These are phyloP conservation scores for Boletus smithii DNA, from an alignment of 1,284 basidiomycete genomes.

Conservation along the genomic window DNA sequence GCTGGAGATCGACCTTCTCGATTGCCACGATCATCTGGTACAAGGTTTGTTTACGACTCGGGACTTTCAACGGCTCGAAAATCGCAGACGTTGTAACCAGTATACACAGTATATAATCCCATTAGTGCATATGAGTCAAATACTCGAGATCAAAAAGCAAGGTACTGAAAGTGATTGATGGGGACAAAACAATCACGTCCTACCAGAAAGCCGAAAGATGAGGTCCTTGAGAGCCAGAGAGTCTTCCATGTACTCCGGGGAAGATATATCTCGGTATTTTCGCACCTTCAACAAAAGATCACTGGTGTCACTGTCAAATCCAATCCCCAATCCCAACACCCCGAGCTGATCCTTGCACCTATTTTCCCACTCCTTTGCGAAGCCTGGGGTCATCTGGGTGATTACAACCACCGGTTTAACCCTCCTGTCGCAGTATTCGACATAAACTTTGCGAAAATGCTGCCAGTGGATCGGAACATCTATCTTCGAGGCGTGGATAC, in stretches of 20 bases:
- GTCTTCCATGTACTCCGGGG: conserved; percentile 23
- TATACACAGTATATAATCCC: neutral
- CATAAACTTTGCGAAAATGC: conserved; percentile 24
- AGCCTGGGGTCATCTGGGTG: conserved; percentile 12
- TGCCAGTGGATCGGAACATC: conserved; percentile 18
- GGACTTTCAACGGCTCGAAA: too few relatives aligned
- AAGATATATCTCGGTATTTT: conserved; percentile 12
- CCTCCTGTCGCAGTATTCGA: conserved; percentile 25
- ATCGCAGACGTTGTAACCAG: neutral
- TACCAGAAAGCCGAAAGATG: conserved; percentile 15
- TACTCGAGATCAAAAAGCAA: neutral
- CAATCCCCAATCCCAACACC: conserved; percentile 7
- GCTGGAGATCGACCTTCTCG: too few relatives aligned
- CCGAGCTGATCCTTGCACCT: conserved; percentile 17
- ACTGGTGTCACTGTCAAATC: neutral
- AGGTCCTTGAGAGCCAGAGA: conserved; percentile 19
- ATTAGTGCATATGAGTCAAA: neutral
- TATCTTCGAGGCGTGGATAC: conserved; percentile 27
- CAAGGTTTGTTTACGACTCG: too few relatives aligned
- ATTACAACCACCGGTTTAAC: conserved; percentile 24
- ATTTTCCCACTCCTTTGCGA: conserved; percentile 14
- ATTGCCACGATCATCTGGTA: too few relatives aligned
- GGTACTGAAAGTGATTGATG: too few relatives aligned
- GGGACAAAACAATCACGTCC: conserved; percentile 3
- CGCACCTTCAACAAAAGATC: conserved; percentile 17